Percentiles rank a stretch among this genome's conserved stretches.
phyloP scores from a whole-genome alignment of 768 basidiomycete species.

The Boletellus sp. region DNA sequence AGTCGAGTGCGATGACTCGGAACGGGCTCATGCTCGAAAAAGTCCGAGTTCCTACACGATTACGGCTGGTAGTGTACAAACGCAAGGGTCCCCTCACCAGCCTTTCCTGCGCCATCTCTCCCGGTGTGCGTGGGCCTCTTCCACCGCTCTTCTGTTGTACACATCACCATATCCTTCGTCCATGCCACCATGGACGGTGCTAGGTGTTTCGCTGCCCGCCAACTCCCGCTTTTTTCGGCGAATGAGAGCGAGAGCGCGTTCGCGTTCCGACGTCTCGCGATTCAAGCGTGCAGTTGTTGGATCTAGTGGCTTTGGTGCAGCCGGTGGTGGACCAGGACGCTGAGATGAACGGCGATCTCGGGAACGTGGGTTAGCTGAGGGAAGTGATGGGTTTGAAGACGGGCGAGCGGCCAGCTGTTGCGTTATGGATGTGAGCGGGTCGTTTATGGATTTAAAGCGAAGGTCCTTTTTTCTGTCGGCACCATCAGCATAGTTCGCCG shows the following conservation, averaged over 20 bases:
- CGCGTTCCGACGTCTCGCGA: slow-evolving; percentile 74
- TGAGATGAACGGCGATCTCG: slow-evolving; percentile 15
- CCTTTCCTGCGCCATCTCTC: slow-evolving; percentile 33
- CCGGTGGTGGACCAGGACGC: slow-evolving; percentile 3
- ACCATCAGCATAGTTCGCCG: neutral
- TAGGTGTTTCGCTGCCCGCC: slow-evolving; percentile 66
- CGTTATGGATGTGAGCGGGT: slow-evolving; percentile 52
- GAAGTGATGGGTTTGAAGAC: neutral
- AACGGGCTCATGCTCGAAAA: too few relatives aligned
- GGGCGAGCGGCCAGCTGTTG: too few relatives aligned
- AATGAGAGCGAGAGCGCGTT: slow-evolving; percentile 71
- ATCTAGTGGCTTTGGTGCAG: slow-evolving; percentile 34
- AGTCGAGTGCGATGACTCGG: neutral
- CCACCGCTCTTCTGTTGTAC: slow-evolving; percentile 66
- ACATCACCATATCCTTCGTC: slow-evolving; percentile 60
- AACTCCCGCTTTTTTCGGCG: slow-evolving; percentile 61
- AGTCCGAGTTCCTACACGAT: too few relatives aligned
- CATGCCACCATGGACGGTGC: slow-evolving; percentile 52
- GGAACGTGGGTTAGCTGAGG: slow-evolving; percentile 14
- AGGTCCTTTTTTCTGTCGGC: slow-evolving; percentile 55
- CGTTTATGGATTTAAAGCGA: slow-evolving; percentile 57
- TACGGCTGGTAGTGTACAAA: too few relatives aligned
- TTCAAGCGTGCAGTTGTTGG: slow-evolving; percentile 52
- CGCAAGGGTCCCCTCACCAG: slow-evolving; percentile 6
- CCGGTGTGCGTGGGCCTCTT: slow-evolving; percentile 59